Evolutionary conservation across 257 asterid species (phyloP).

Genomic region (Solanum dulcamara): DNA sequence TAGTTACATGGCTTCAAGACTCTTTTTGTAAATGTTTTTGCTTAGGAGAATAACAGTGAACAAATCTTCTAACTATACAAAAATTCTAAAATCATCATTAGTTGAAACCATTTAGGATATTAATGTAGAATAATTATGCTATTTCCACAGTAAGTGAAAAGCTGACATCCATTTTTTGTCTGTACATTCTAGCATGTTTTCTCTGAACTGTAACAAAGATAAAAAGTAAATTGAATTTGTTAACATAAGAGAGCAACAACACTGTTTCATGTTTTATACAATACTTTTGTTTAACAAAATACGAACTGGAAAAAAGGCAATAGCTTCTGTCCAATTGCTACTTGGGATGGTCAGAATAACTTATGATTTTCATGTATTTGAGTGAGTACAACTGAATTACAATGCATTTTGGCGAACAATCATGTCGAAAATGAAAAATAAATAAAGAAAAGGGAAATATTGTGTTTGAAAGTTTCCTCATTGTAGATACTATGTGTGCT

Average conservation of each 20-base stretch:
- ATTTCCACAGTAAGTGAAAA: too few relatives aligned
- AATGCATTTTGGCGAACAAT: background rate
- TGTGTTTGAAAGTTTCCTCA: background rate
- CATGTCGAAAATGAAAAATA: background rate
- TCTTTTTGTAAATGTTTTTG: background rate
- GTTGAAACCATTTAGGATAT: background rate
- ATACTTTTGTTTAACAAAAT: background rate
- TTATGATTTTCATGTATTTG: background rate
- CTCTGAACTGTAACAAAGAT: background rate
- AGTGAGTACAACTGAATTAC: background rate
- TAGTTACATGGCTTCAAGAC: background rate
- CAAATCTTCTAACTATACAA: background rate
- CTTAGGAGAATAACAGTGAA: background rate
- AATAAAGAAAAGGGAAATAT: background rate
- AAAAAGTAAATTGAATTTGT: background rate
- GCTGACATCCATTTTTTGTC: background rate
- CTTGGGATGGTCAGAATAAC: background rate
- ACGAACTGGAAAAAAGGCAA: background rate
- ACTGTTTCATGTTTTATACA: background rate
- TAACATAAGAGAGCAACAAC: background rate
- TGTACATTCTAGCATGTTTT: background rate
- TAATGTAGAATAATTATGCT: background rate
- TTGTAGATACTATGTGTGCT: conserved; percentile 1
- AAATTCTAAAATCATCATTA: background rate
- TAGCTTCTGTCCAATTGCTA: background rate